Conservation (phyloP, 768 basidiomycete genomes). For the Tulasnella calospora region DNA sequence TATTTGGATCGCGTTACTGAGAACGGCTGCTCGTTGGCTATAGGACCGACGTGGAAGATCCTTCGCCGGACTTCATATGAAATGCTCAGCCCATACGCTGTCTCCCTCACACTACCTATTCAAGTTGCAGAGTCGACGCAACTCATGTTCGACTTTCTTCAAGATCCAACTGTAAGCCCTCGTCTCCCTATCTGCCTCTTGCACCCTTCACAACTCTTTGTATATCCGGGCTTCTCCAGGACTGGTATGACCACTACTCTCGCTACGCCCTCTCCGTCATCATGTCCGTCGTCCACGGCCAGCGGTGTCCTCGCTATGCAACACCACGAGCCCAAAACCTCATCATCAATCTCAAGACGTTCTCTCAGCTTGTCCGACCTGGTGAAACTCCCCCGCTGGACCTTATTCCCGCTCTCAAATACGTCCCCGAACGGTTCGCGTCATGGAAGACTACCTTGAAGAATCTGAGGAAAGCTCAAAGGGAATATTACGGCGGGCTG, state of each 20-base stretch:
- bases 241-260: slow-evolving; percentile 2
- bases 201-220: neutral
- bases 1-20: slow-evolving; percentile 22
- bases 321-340: slow-evolving; percentile 1
- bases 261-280: slow-evolving; percentile 1
- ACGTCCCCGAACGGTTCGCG: slow-evolving; percentile 20
- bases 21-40: neutral
- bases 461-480: neutral
- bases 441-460: slow-evolving; percentile 12
- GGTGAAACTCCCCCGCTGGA: slow-evolving; percentile 19
- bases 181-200: neutral
- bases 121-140: slow-evolving; percentile 36
- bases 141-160: slow-evolving; percentile 36
- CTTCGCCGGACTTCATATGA: slow-evolving; percentile 25
- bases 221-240: neutral
- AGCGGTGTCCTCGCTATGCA: slow-evolving; percentile 1
- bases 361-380: neutral
- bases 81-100: slow-evolving; percentile 30
- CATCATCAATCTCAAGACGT: neutral
- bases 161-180: slow-evolving; percentile 31
- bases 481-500: slow-evolving; percentile 5
- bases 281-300: slow-evolving; percentile 17
- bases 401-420: slow-evolving; percentile 14
- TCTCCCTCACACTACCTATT: slow-evolving; percentile 31
- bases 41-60: slow-evolving; percentile 22